Evolutionary conservation across 306 rosid species (phyloP).

Genomic region (Cicer arietinum): DNA sequence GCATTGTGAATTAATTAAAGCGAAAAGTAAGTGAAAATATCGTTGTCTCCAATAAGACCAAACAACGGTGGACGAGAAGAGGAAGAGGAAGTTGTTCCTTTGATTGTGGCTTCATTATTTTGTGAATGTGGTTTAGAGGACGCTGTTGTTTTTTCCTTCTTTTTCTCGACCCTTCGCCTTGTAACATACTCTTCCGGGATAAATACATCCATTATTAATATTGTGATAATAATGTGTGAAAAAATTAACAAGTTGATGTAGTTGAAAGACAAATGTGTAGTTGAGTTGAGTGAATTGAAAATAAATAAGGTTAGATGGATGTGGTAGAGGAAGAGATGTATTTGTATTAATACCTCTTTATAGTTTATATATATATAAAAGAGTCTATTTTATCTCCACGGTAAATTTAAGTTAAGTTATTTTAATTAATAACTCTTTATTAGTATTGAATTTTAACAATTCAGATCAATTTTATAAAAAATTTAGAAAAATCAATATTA

Average conservation of each 20-base stretch:
- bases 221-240: background rate
- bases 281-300: background rate
- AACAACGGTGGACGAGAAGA: background rate
- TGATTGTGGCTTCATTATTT: background rate
- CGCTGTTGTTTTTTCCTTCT: background rate
- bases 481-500: no score
- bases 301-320: background rate
- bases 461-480: no score
- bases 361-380: no score
- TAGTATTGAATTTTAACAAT: no score
- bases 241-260: background rate
- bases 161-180: constrained; percentile 62
- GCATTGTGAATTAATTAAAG: constrained; percentile 10
- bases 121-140: constrained; percentile 33
- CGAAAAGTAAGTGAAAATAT: constrained; percentile 53
- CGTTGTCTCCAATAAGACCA: constrained; percentile 3
- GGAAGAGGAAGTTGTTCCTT: background rate
- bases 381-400: no score
- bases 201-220: constrained; percentile 61
- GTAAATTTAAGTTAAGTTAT: no score
- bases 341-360: background rate
- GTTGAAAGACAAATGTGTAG: background rate
- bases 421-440: no score
- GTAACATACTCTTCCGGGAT: constrained; percentile 63
- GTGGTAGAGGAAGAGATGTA: background rate